Evolutionary conservation across 352 stramenopile species (phyloP).

Genomic region (Phytophthora hybrid): DNA sequence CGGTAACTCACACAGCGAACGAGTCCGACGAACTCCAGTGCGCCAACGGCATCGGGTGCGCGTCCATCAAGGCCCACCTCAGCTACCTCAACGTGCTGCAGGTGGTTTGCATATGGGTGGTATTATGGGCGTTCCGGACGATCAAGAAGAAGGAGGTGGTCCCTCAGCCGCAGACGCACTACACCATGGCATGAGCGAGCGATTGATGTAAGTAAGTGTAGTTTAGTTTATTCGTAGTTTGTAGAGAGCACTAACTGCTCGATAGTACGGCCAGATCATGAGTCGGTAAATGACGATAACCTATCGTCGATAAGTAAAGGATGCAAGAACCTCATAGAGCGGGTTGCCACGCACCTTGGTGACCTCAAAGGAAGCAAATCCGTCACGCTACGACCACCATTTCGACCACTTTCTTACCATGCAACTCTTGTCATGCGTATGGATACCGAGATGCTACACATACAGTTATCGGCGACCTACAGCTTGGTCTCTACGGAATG

Average conservation of each 20-base stretch:
- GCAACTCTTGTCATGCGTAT: slow-evolving; percentile 23
- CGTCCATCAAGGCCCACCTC: slow-evolving; percentile 44
- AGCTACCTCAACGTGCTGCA: slow-evolving; percentile 53
- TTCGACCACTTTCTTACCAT: too few relatives aligned
- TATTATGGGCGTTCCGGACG: slow-evolving; percentile 48
- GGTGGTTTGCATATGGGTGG: slow-evolving; percentile 46
- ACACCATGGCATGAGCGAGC: slow-evolving; percentile 29
- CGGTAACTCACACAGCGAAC: slow-evolving; percentile 35
- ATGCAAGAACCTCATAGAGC: neutral
- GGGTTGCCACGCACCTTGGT: neutral
- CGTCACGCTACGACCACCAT: too few relatives aligned
- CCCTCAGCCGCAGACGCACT: slow-evolving; percentile 22
- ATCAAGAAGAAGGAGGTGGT: slow-evolving; percentile 59
- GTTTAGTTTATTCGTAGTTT: slow-evolving; percentile 2
- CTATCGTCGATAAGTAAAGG: neutral
- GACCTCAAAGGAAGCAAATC: too few relatives aligned
- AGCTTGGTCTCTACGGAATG: slow-evolving; percentile 17
- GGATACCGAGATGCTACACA: slow-evolving; percentile 1
- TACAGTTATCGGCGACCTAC: neutral
- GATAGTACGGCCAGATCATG: neutral
- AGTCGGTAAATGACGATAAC: neutral
- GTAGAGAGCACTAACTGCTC: neutral
- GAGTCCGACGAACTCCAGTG: slow-evolving; percentile 58
- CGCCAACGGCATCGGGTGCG: slow-evolving; percentile 63
- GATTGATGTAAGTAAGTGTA: slow-evolving; percentile 11